phyloP scores from a whole-genome alignment of 2,329 filamentous ascomycete species.

The Fusarium denticulatum region DNA sequence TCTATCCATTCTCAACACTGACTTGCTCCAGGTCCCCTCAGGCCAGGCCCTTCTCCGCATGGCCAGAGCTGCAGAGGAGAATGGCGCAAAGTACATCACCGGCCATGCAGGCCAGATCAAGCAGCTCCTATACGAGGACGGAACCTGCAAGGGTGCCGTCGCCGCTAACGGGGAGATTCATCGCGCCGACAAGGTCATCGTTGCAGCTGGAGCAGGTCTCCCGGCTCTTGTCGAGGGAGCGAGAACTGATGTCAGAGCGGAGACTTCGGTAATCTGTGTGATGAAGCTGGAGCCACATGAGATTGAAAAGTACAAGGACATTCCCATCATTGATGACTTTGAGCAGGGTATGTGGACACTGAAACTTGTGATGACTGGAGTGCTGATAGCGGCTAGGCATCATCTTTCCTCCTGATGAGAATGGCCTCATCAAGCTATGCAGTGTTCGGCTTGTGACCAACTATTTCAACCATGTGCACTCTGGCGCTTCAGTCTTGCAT shows the following conservation, averaged over 20 bases:
- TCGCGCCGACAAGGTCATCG: slow-evolving; percentile 67
- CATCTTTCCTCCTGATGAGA: slow-evolving; percentile 64
- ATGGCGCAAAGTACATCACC: slow-evolving; percentile 45
- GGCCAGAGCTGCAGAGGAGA: slow-evolving; percentile 41
- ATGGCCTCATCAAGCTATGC: slow-evolving; percentile 62
- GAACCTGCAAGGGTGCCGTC: slow-evolving; percentile 56
- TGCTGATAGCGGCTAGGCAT: slow-evolving; percentile 50
- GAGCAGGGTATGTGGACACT: slow-evolving; percentile 24
- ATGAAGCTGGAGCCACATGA: slow-evolving; percentile 68
- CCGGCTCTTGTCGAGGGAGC: slow-evolving; percentile 68
- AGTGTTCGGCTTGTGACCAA: slow-evolving; percentile 63
- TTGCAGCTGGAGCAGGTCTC: slow-evolving; percentile 75
- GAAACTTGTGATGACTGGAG: background rate
- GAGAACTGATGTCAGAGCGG: slow-evolving; percentile 68
- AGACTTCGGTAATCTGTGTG: slow-evolving; percentile 72
- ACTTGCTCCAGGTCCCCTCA: slow-evolving; percentile 24
- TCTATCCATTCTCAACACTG: background rate
- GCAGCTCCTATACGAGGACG: slow-evolving; percentile 40
- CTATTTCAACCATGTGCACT: slow-evolving; percentile 49
- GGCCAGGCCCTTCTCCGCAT: slow-evolving; percentile 46
- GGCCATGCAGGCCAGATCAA: slow-evolving; percentile 40
- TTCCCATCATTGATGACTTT: slow-evolving; percentile 48
- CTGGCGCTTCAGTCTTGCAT: slow-evolving; percentile 30
- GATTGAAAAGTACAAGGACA: slow-evolving; percentile 59
- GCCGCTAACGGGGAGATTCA: slow-evolving; percentile 59